Percentiles rank a stretch among this genome's conserved stretches.
These are phyloP conservation scores for Medicago arabica DNA, from an alignment of 306 rosid genomes.

Conservation along the genomic window DNA sequence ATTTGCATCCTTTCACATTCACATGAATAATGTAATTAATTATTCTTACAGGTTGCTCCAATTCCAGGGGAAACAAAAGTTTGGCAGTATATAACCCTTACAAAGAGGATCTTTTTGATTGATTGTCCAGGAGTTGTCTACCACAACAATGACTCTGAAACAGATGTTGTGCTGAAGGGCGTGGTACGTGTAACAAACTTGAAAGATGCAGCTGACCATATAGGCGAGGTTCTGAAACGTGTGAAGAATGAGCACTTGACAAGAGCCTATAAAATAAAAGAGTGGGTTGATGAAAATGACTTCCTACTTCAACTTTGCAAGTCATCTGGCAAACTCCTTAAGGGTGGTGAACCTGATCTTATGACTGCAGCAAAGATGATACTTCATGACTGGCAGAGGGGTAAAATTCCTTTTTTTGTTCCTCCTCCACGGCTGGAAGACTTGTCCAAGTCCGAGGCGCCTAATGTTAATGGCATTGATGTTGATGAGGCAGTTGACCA, in stretches of 20 bases:
- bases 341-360: conserved; percentile 96
- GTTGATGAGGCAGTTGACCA: conserved; percentile 48
- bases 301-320: conserved; percentile 86
- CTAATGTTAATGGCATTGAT: conserved; percentile 45
- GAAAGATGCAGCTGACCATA: conserved; percentile 92
- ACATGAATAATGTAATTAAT: too few species aligned
- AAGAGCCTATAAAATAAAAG: conserved; percentile 86
- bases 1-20: too few species aligned
- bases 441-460: conserved; percentile 50
- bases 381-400: conserved; percentile 99
- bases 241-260: conserved; percentile 71
- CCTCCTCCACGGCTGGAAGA: conserved; percentile 70
- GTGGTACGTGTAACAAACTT: conserved; percentile 81
- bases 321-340: conserved; percentile 75
- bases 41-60: conserved; percentile 67
- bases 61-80: conserved; percentile 97
- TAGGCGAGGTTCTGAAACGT: conserved; percentile 94
- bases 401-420: conserved; percentile 86
- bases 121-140: conserved; percentile 98
- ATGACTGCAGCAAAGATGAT: conserved; percentile 91
- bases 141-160: conserved; percentile 43
- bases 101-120: conserved; percentile 91
- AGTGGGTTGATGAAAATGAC: conserved; percentile 85
- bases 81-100: conserved; percentile 95
- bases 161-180: too few species aligned